These are phyloP conservation scores for Epichloe glyceriae DNA, from an alignment of 2,329 filamentous ascomycete genomes.

Conservation along the genomic window DNA sequence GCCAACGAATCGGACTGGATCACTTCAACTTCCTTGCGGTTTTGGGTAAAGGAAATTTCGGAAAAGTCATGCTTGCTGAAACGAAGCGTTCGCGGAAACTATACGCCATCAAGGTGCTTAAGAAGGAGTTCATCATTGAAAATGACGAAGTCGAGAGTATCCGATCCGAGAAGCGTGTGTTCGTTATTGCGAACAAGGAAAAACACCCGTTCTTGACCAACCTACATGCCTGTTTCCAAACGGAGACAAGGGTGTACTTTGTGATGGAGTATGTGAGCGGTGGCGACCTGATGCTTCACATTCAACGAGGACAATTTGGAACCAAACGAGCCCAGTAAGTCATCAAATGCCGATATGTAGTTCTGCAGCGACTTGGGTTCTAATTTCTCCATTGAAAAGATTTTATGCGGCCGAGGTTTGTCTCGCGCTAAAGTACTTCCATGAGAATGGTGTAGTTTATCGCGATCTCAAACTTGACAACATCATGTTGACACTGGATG, in stretches of 20 bases:
- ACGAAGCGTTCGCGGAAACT: slow-evolving; percentile 85
- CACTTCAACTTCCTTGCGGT: slow-evolving; percentile 99
- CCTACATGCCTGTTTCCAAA: slow-evolving; percentile 96
- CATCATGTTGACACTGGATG: slow-evolving; percentile 86
- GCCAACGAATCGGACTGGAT: slow-evolving; percentile 81
- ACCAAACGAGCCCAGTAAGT: slow-evolving; percentile 89
- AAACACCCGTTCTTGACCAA: slow-evolving; percentile 91
- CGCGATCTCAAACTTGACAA: slow-evolving; percentile 89
- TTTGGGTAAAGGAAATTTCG: slow-evolving; percentile 96
- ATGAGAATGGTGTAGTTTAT: slow-evolving; percentile 98
- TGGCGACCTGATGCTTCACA: slow-evolving; percentile 97
- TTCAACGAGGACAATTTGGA: slow-evolving; percentile 91
- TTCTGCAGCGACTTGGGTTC: too few relatives aligned
- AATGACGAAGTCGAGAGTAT: slow-evolving; percentile 98
- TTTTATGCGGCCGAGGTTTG: slow-evolving; percentile 98
- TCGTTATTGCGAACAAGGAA: slow-evolving; percentile 93
- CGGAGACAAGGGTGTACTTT: slow-evolving; percentile 95
- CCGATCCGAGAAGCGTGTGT: slow-evolving; percentile 92
- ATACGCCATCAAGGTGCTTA: slow-evolving; percentile 96
- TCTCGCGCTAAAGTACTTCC: slow-evolving; percentile 95
- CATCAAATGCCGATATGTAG: slow-evolving; percentile 8
- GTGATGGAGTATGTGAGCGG: slow-evolving; percentile 99
- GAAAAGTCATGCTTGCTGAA: slow-evolving; percentile 98
- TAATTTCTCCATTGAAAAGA: slow-evolving; percentile 26
- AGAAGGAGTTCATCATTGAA: slow-evolving; percentile 99